Evolutionary conservation across 768 basidiomycete species (phyloP).

Genomic region (Paxillus rubicundulus): DNA sequence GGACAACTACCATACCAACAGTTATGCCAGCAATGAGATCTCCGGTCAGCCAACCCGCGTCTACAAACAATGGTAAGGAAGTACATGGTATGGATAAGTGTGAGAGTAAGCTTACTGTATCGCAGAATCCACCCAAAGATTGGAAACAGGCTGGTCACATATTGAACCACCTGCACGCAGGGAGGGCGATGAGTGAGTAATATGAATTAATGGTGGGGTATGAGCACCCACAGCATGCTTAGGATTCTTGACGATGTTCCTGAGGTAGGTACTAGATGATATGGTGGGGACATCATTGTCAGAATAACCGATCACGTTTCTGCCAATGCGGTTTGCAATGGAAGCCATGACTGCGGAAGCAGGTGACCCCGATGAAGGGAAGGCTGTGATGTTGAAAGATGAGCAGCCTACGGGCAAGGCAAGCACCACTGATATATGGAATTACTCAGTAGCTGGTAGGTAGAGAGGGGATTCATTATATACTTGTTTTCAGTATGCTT

Average conservation of each 20-base stretch:
- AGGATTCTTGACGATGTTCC: conserved; percentile 42
- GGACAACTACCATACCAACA: conserved; percentile 93
- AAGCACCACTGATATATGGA: too few species aligned
- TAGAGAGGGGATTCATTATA: too few species aligned
- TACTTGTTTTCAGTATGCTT: too few species aligned
- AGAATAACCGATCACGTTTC: conserved; percentile 58
- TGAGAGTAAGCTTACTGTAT: conserved; percentile 60
- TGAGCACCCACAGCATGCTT: conserved; percentile 44
- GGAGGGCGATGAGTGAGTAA: conserved; percentile 1
- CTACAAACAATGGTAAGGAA: conserved; percentile 32
- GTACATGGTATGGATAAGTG: neutral
- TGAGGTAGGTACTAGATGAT: conserved; percentile 55
- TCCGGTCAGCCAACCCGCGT: conserved; percentile 77
- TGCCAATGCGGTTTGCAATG: conserved; percentile 48
- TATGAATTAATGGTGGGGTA: neutral
- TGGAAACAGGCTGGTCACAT: conserved; percentile 77
- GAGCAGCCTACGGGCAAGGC: too few species aligned
- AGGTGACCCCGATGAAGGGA: too few species aligned
- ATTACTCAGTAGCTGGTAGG: too few species aligned
- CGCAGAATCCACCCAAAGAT: conserved; percentile 81
- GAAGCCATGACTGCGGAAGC: conserved; percentile 31
- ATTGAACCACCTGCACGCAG: conserved; percentile 49
- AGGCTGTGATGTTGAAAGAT: too few species aligned
- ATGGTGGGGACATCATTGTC: conserved; percentile 59
- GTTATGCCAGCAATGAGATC: conserved; percentile 91